Evolutionary conservation across 495 filamentous ascomycete species (phyloP), one percentile per base, ranked within the genome.

Genomic region (Penicillium turbatum): DNA sequence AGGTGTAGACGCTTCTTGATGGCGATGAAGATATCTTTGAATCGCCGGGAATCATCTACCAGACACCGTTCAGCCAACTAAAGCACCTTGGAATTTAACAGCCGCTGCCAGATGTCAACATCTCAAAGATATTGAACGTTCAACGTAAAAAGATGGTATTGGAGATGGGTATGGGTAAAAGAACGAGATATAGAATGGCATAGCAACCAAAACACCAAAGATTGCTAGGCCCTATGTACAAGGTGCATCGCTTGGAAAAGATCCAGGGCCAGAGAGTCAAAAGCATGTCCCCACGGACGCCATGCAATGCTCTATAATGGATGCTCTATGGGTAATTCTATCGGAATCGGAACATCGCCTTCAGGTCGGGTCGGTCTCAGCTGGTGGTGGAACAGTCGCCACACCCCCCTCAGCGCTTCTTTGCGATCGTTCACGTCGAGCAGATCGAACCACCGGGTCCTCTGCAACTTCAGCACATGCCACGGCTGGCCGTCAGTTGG

Each of bases 391-490:
- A 95, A 86, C 43, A 92, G 71, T 8, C 79, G 80, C 90, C 90
- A 95, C 4, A 95, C 65, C 0, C 85, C 76, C 51, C 84, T 65
- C 76, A 92, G 83, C 3, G 84, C 85, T 60, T 86, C 82, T 12
- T 87, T 61, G 15, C 91, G 74, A 19, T 95, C 86, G 30, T 85
- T 77, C 3, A 68, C 64, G 51, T 82, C 62, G 49, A 93, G 84
- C 16, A 96, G 66, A 62, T 96, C 86, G 61, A 80, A 90, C 91
- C 91, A 96, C 48, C 68, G 73, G 35, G 83, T 89, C 40, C 90
- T 79, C 63, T 83, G 79, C 31, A 92, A 71, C 56, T 82, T 78
- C 13, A 87, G 70, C 46, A 68, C 70, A 38, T 84, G 82, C 81
- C 86, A 90, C 41, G 85, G 70, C 16, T 85, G 72, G 24, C 83